These are phyloP conservation scores for Herpetomonas muscarum DNA, from an alignment of 208 protist species.

Conservation along the genomic window DNA sequence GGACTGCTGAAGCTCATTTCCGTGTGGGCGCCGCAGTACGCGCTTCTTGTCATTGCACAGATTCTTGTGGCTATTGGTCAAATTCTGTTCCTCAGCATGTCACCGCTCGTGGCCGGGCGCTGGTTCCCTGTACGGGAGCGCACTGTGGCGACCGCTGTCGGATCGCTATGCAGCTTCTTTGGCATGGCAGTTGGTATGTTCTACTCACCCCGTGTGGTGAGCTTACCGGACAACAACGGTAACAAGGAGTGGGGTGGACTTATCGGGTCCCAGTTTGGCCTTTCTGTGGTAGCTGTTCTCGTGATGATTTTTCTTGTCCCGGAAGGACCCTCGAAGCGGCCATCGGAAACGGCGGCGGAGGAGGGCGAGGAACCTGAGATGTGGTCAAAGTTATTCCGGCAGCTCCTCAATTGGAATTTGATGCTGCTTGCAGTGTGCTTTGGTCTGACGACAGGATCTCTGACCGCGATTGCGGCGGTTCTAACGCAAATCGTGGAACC, in stretches of 20 bases:
- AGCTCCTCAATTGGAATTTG: conserved; percentile 25
- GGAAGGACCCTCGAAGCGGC: conserved; percentile 23
- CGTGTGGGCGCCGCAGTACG: conserved; percentile 27
- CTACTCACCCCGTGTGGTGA: conserved; percentile 43
- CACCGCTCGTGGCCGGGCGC: conserved; percentile 34
- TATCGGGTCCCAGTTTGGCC: conserved; percentile 29
- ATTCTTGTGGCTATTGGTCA: conserved; percentile 30
- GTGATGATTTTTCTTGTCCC: conserved; percentile 19
- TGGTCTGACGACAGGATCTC: conserved; percentile 26
- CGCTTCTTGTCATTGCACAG: conserved; percentile 35
- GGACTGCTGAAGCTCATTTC: conserved; percentile 39
- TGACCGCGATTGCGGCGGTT: conserved; percentile 31
- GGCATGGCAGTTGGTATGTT: conserved; percentile 68
- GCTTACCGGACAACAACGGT: conserved; percentile 18
- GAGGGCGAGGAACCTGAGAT: conserved; percentile 13
- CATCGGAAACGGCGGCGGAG: conserved; percentile 21
- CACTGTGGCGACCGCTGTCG: conserved; percentile 39
- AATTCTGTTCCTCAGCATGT: conserved; percentile 34
- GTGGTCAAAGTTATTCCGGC: conserved; percentile 17
- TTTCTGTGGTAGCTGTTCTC: conserved; percentile 15
- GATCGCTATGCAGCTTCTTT: conserved; percentile 34
- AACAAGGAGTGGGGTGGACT: conserved; percentile 19
- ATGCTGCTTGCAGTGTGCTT: conserved; percentile 32
- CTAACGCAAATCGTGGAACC: conserved; percentile 48
- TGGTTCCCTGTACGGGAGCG: conserved; percentile 52